phyloP scores from a whole-genome alignment of 1,139 yeast species.

The Meyerozyma smithsonii region DNA sequence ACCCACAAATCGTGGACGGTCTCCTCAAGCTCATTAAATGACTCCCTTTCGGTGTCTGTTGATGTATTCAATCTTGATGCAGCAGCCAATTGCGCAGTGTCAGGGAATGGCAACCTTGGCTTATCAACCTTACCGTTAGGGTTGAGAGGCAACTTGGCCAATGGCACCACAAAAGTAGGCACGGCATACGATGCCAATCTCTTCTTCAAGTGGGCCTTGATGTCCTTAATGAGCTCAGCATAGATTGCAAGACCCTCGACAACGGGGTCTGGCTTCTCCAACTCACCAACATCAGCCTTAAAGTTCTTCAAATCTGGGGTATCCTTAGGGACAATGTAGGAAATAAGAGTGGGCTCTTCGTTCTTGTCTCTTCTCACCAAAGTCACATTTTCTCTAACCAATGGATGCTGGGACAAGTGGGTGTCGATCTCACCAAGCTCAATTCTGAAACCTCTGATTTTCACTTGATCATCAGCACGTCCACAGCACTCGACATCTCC shows the following conservation, averaged over 20 bases:
- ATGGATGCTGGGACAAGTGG: conserved; percentile 86
- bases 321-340: conserved; percentile 85
- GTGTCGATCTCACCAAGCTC: conserved; percentile 98
- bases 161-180: conserved; percentile 86
- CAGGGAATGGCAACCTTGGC: conserved; percentile 95
- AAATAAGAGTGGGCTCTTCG: conserved; percentile 85
- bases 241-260: conserved; percentile 77
- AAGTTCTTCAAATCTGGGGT: conserved; percentile 51
- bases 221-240: conserved; percentile 71
- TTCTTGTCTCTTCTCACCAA: conserved; percentile 90
- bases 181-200: conserved; percentile 92
- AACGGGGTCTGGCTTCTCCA: conserved; percentile 51
- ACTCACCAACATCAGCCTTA: conserved; percentile 34
- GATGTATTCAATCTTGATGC: conserved; percentile 45
- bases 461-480: conserved; percentile 98
- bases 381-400: conserved; percentile 88
- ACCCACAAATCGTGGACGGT: conserved; percentile 80
- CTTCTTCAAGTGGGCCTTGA: conserved; percentile 76
- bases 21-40: conserved; percentile 59
- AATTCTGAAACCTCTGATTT: conserved; percentile 96
- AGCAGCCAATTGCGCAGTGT: conserved; percentile 72
- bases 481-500: conserved; percentile 99
- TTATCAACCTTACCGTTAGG: conserved; percentile 99
- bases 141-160: conserved; percentile 81
- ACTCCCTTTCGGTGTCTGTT: conserved; percentile 32